These are phyloP conservation scores for Nannizziopsis barbatae DNA, from an alignment of 2,329 filamentous ascomycete genomes.

Conservation along the genomic window DNA sequence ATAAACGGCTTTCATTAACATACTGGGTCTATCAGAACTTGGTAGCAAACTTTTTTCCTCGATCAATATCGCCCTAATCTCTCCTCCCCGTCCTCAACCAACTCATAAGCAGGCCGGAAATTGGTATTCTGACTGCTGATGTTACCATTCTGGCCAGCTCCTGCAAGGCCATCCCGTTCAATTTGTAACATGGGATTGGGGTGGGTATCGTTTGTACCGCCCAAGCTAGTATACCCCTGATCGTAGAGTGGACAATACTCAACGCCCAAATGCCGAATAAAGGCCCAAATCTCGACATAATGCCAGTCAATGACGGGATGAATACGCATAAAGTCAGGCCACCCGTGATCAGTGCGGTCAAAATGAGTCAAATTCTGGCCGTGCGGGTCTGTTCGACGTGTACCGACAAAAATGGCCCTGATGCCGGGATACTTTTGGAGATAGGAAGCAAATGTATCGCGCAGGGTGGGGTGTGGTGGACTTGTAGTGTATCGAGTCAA, in stretches of 20 bases:
- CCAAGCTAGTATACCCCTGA: conserved; percentile 80
- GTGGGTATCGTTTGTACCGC: conserved; percentile 75
- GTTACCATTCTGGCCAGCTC: conserved; percentile 10
- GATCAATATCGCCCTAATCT: conserved; percentile 57
- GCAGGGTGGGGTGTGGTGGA: conserved; percentile 51
- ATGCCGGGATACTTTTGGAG: conserved; percentile 45
- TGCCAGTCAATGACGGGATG: conserved; percentile 98
- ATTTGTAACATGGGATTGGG: conserved; percentile 65
- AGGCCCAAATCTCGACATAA: conserved; percentile 87
- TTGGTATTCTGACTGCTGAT: conserved; percentile 17
- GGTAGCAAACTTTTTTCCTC: not conserved
- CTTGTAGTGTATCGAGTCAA: conserved; percentile 59
- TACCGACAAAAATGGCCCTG: conserved; percentile 75
- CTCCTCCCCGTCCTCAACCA: conserved; percentile 65
- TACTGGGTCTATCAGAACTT: not conserved
- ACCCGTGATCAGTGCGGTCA: conserved; percentile 74
- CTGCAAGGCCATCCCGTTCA: conserved; percentile 20
- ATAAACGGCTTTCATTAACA: not conserved
- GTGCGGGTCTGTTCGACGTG: conserved; percentile 83
- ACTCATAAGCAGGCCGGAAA: conserved; percentile 65
- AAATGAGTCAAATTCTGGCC: conserved; percentile 69
- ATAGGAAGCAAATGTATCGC: conserved; percentile 67
- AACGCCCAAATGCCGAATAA: conserved; percentile 60
- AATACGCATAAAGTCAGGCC: conserved; percentile 85
- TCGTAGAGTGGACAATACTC: conserved; percentile 85